Evolutionary conservation across 139 green algal genomes (phyloP).

Genomic region (Axilococcus clingmanii): DNA sequence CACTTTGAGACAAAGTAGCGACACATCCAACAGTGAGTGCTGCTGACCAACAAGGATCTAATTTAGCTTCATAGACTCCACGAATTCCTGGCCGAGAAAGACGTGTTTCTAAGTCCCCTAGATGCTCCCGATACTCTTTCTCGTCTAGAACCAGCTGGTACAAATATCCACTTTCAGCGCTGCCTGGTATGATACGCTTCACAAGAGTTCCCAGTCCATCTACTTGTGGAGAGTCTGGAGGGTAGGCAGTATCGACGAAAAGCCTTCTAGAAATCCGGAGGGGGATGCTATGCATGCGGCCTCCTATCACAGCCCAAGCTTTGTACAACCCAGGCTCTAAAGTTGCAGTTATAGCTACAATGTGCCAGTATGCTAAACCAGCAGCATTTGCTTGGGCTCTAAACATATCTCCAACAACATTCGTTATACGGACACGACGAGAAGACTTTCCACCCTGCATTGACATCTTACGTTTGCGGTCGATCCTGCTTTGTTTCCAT

Average conservation of each 20-base stretch:
- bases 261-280: constrained; percentile 52
- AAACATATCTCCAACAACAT: constrained; percentile 40
- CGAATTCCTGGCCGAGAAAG: constrained; percentile 35
- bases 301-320: constrained; percentile 48
- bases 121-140: constrained; percentile 31
- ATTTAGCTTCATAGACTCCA: constrained; percentile 66
- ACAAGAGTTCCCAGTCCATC: constrained; percentile 3
- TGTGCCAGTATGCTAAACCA: constrained; percentile 56
- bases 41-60: constrained; percentile 52
- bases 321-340: constrained; percentile 24
- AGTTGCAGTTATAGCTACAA: constrained; percentile 64
- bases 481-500: constrained; percentile 44
- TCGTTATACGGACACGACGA: not conserved
- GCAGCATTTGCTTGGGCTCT: constrained; percentile 34
- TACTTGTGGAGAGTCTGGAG: constrained; percentile 6
- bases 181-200: constrained; percentile 41
- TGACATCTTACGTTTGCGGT: constrained; percentile 21
- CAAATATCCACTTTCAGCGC: constrained; percentile 31
- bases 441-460: constrained; percentile 13
- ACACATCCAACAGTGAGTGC: constrained; percentile 60
- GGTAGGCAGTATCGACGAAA: constrained; percentile 42
- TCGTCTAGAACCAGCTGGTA: constrained; percentile 65
- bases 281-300: constrained; percentile 44
- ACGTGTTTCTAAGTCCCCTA: constrained; percentile 29
- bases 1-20: constrained; percentile 33